Percentiles rank a stretch among this genome's conserved stretches.
These are phyloP conservation scores for Eragrostis tef DNA, from an alignment of 202 grass and related monocot genomes.

Conservation along the genomic window DNA sequence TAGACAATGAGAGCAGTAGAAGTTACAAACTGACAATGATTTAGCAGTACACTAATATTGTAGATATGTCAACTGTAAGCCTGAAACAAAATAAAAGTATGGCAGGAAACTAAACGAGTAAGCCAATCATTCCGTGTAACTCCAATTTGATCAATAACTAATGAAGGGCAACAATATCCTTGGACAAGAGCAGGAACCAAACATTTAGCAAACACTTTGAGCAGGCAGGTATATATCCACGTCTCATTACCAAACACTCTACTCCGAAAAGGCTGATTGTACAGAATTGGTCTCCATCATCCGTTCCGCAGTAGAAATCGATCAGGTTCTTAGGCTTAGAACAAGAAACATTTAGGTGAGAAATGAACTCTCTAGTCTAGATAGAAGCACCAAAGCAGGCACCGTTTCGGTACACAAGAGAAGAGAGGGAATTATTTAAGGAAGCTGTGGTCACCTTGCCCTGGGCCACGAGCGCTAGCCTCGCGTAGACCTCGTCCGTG, in stretches of 20 bases:
- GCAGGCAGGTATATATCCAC: too few species aligned
- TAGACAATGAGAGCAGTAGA: too few species aligned
- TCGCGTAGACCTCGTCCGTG: constrained; percentile 86
- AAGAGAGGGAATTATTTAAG: background rate
- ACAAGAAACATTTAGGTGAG: background rate
- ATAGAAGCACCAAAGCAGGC: too few species aligned
- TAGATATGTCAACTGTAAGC: too few species aligned
- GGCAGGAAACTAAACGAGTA: background rate
- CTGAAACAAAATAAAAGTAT: background rate
- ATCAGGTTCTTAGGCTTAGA: too few species aligned
- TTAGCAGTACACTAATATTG: too few species aligned
- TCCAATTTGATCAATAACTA: background rate
- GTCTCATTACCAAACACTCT: too few species aligned
- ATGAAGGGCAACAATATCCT: background rate
- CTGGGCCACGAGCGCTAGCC: constrained; percentile 68
- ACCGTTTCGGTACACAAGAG: too few species aligned
- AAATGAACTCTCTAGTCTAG: background rate
- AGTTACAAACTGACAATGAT: too few species aligned
- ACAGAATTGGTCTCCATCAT: background rate
- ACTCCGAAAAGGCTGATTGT: background rate
- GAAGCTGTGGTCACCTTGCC: constrained; percentile 45
- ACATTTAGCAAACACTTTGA: background rate
- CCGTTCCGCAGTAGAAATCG: too few species aligned
- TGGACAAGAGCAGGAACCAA: background rate
- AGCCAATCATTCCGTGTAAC: background rate